Conservation (phyloP, 768 basidiomycete species). For the Coprinopsis sp. region DNA sequence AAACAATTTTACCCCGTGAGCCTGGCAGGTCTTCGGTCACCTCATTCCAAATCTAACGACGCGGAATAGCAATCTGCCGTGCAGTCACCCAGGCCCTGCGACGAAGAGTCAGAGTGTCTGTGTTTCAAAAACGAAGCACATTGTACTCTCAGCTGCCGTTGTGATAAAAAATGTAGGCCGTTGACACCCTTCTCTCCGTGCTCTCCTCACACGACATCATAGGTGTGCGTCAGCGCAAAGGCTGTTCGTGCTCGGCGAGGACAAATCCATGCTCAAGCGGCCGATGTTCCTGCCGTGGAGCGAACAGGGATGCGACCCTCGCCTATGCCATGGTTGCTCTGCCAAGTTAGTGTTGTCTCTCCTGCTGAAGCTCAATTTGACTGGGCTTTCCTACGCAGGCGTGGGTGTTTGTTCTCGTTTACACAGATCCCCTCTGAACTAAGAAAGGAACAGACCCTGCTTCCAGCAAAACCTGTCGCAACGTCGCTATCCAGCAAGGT, state of each 20-base stretch:
- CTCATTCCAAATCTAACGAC: background rate
- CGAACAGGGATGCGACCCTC: slow-evolving; percentile 49
- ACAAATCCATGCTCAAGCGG: slow-evolving; percentile 16
- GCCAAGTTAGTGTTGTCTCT: slow-evolving; percentile 28
- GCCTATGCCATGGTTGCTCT: slow-evolving; percentile 41
- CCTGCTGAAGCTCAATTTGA: background rate
- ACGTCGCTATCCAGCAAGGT: slow-evolving; percentile 1
- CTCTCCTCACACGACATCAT: slow-evolving; percentile 5
- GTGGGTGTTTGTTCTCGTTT: slow-evolving; percentile 6
- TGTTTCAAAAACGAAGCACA: slow-evolving; percentile 36
- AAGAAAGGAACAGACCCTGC: background rate
- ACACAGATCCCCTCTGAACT: background rate
- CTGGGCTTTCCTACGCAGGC: slow-evolving; percentile 3
- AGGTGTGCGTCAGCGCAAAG: slow-evolving; percentile 40
- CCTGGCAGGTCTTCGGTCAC: background rate
- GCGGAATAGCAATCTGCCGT: slow-evolving; percentile 30
- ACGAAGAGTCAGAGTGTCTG: slow-evolving; percentile 28
- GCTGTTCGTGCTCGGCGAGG: slow-evolving; percentile 28
- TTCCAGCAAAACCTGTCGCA: background rate
- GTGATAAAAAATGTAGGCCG: slow-evolving; percentile 36
- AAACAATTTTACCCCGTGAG: slow-evolving; percentile 9
- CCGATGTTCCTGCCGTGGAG: slow-evolving; percentile 33
- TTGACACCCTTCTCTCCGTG: slow-evolving; percentile 3
- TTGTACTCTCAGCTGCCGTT: slow-evolving; percentile 47
- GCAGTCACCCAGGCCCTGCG: slow-evolving; percentile 48